Evolutionary conservation across 2,329 filamentous ascomycete species (phyloP).

Genomic region (Anthostomella pinea): DNA sequence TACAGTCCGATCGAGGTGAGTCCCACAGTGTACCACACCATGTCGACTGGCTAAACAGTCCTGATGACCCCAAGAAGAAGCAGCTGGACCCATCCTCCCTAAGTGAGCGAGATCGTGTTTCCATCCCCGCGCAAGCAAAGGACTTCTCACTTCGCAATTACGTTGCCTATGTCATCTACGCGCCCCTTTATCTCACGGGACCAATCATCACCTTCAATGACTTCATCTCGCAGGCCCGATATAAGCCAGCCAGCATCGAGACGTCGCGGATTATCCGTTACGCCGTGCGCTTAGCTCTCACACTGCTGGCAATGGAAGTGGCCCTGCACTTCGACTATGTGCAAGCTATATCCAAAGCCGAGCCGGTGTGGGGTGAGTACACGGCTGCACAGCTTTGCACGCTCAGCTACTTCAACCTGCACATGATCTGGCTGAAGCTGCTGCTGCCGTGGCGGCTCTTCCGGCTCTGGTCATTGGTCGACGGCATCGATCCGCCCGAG

Average conservation of each 20-base stretch:
- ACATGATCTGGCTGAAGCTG: conserved; percentile 97
- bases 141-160: conserved; percentile 86
- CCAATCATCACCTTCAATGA: conserved; percentile 98
- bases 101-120: conserved; percentile 83
- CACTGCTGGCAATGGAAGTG: conserved; percentile 85
- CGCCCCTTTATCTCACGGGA: conserved; percentile 86
- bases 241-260: conserved; percentile 69
- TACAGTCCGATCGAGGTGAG: conserved; percentile 78
- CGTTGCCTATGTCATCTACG: conserved; percentile 84
- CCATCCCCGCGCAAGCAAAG: conserved; percentile 64
- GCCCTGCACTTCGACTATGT: conserved; percentile 91
- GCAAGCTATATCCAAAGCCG: conserved; percentile 81
- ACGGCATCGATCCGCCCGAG: conserved; percentile 91
- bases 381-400: conserved; percentile 84
- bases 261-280: conserved; percentile 72
- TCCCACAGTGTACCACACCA: conserved; percentile 7
- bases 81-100: conserved; percentile 84
- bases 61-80: conserved; percentile 90
- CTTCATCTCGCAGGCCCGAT: conserved; percentile 83
- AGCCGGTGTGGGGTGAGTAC: conserved; percentile 78
- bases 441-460: conserved; percentile 98
- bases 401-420: conserved; percentile 92
- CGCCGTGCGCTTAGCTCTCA: conserved; percentile 74
- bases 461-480: conserved; percentile 88
- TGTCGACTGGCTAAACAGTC: conserved; percentile 7